Percentiles rank a stretch among this genome's conserved stretches.
These are phyloP conservation scores for Ustilago nuda DNA, from an alignment of 1,284 basidiomycete species.

Conservation along the genomic window DNA sequence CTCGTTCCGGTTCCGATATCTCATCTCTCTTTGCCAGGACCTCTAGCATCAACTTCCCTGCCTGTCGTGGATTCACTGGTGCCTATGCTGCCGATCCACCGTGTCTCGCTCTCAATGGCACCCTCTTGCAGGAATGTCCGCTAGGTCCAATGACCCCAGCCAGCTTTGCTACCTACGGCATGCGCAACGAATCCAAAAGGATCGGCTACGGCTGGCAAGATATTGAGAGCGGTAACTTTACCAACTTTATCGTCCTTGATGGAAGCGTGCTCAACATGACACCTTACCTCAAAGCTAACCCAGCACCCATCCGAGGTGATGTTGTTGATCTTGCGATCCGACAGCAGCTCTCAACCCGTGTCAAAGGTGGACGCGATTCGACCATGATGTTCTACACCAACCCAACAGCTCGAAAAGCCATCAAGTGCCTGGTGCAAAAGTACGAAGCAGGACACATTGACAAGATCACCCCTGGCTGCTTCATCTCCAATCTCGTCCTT, in stretches of 20 bases:
- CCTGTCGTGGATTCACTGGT: conserved; percentile 71
- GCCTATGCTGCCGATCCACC: conserved; percentile 79
- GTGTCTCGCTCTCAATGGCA: conserved; percentile 72
- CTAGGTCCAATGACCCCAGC: conserved; percentile 69
- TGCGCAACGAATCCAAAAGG: conserved; percentile 44
- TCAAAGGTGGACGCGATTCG: conserved; percentile 82
- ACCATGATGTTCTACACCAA: conserved; percentile 72
- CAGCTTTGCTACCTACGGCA: conserved; percentile 39
- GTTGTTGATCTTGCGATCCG: conserved; percentile 86
- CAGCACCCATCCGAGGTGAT: conserved; percentile 78
- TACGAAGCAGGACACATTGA: conserved; percentile 87
- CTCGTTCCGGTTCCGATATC: conserved; percentile 82
- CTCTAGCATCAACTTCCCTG: conserved; percentile 71
- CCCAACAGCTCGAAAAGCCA: conserved; percentile 43
- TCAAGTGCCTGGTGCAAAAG: conserved; percentile 62
- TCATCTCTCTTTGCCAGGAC: conserved; percentile 78
- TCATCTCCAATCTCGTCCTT: conserved; percentile 87
- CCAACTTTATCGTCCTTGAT: conserved; percentile 77
- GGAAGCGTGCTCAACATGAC: conserved; percentile 92
- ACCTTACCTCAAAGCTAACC: conserved; percentile 84
- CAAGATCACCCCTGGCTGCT: conserved; percentile 95
- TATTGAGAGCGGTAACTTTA: conserved; percentile 47
- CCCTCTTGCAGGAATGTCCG: conserved; percentile 72
- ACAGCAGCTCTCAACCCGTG: conserved; percentile 73
- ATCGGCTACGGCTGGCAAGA: conserved; percentile 67